Evolutionary conservation across 441 rosid species (phyloP).

Genomic region (Erodium texanum): DNA sequence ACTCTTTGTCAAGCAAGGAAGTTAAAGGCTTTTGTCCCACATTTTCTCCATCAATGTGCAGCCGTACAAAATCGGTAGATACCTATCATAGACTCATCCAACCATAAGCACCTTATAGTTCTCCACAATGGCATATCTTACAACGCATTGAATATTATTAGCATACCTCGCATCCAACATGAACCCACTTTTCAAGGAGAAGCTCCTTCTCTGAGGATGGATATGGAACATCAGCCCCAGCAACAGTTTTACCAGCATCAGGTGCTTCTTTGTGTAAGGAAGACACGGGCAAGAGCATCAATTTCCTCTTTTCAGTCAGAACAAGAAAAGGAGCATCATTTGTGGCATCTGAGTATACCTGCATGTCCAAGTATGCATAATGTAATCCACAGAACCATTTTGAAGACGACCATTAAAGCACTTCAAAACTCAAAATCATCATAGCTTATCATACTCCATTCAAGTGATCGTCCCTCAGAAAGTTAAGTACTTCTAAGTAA

Average conservation of each 20-base stretch:
- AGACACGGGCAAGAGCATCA: conserved; percentile 40
- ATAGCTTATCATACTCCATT: not conserved
- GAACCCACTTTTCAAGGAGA: conserved; percentile 55
- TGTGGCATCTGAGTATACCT: conserved; percentile 34
- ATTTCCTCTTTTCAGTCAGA: conserved; percentile 42
- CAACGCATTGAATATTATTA: conserved; percentile 10
- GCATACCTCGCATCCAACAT: conserved; percentile 59
- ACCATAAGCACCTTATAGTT: not conserved
- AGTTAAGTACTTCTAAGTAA: not conserved
- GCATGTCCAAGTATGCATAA: conserved; percentile 15
- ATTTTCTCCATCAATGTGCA: conserved; percentile 45
- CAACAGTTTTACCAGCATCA: conserved; percentile 25
- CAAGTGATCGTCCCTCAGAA: not conserved
- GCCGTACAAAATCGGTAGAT: conserved; percentile 32
- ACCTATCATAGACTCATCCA: conserved; percentile 28
- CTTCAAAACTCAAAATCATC: not conserved
- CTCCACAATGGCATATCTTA: not conserved
- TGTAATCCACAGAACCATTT: conserved; percentile 9
- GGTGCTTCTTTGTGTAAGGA: conserved; percentile 32
- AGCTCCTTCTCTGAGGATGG: conserved; percentile 31
- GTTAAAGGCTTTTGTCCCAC: conserved; percentile 38
- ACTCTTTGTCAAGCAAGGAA: conserved; percentile 24
- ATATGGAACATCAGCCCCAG: conserved; percentile 27
- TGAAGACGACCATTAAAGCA: not conserved
- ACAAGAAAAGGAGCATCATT: conserved; percentile 46